Conservation (phyloP, 257 asterid species). For the Lycium ferocissimum region DNA sequence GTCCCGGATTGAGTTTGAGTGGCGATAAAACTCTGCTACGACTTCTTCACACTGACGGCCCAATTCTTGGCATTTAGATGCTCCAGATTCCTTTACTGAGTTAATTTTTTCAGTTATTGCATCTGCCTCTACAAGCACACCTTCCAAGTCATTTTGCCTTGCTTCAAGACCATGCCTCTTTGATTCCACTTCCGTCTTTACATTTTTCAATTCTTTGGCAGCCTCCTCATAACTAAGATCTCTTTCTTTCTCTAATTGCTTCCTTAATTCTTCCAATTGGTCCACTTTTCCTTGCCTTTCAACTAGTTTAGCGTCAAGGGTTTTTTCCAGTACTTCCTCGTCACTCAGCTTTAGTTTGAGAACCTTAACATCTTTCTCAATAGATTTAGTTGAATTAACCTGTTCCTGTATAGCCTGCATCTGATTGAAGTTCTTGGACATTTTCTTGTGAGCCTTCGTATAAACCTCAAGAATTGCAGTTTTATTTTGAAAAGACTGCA, state of each 20-base stretch:
- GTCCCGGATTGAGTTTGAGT: slow-evolving; percentile 54
- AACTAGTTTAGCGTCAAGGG: slow-evolving; percentile 70
- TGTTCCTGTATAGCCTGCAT: slow-evolving; percentile 83
- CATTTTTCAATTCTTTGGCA: slow-evolving; percentile 61
- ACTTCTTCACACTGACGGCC: slow-evolving; percentile 65
- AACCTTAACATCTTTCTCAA: slow-evolving; percentile 77
- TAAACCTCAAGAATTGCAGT: slow-evolving; percentile 68
- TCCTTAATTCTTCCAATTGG: slow-evolving; percentile 61
- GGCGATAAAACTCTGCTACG: slow-evolving; percentile 56
- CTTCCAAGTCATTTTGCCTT: slow-evolving; percentile 70
- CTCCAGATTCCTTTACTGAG: slow-evolving; percentile 60
- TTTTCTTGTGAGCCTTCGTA: slow-evolving; percentile 77
- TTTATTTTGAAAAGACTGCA: slow-evolving; percentile 76
- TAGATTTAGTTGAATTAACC: slow-evolving; percentile 73
- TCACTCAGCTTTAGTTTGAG: slow-evolving; percentile 73
- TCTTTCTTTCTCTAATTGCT: slow-evolving; percentile 68
- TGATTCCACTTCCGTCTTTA: slow-evolving; percentile 66
- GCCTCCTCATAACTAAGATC: slow-evolving; percentile 52
- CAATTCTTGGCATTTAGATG: slow-evolving; percentile 60
- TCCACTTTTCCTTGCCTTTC: slow-evolving; percentile 73
- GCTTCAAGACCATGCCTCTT: slow-evolving; percentile 55
- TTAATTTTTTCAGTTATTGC: slow-evolving; percentile 48
- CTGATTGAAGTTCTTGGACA: slow-evolving; percentile 66
- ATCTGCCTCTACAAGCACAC: slow-evolving; percentile 75
- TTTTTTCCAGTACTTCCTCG: slow-evolving; percentile 63